These are phyloP conservation scores for Fusarium siculi DNA, from an alignment of 2,329 filamentous ascomycete genomes.

Conservation along the genomic window DNA sequence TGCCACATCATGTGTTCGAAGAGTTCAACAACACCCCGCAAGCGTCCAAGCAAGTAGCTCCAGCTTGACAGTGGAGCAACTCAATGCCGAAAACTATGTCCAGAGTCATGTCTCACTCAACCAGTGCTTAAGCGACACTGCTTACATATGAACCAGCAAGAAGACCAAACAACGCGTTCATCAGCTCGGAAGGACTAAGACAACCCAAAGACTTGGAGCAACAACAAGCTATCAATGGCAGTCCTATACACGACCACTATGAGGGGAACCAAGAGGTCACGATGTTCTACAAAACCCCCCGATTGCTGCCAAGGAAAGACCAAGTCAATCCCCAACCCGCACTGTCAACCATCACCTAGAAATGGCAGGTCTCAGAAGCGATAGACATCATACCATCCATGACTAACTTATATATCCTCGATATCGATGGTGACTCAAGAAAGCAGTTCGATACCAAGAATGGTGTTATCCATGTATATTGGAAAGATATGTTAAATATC, in stretches of 20 bases:
- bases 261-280: too few relatives aligned
- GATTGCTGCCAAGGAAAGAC: too few relatives aligned
- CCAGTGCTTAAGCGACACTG: neutral
- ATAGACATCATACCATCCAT: neutral
- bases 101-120: neutral
- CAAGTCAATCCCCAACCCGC: neutral
- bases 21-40: neutral
- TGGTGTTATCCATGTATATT: neutral
- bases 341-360: neutral
- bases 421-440: too few relatives aligned
- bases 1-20: neutral
- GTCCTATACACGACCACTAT: neutral
- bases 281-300: too few relatives aligned
- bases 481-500: neutral
- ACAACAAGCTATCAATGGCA: neutral
- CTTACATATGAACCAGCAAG: neutral
- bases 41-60: neutral
- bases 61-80: too few relatives aligned
- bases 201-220: neutral
- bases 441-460: neutral
- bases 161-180: too few relatives aligned
- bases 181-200: neutral
- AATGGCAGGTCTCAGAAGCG: neutral
- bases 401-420: neutral
- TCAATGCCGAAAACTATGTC: neutral